Base-by-base conservation (phyloP, 495 filamentous ascomycete species). In the Xylaria grammica region DNA sequence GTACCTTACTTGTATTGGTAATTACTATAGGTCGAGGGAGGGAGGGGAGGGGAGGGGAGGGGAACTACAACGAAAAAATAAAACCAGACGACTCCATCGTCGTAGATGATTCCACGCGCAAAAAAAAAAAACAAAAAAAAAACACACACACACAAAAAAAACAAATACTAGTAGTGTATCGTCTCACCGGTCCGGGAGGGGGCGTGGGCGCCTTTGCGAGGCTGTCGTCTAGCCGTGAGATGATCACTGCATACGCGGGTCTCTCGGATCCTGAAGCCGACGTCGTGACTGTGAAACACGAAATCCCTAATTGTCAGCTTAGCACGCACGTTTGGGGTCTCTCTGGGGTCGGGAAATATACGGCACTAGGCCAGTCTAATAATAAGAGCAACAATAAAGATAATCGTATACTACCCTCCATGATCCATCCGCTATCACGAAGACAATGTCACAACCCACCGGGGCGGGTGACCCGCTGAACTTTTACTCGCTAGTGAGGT, bases 201-300 rank as follows among this genome's bases (percentile, higher is more conserved):
- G 58, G 44, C 3, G 20, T 26, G 32, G 30, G 15, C 5, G n/a
- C 26, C 19, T 20, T 61, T 61, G 29, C 58, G 48, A 61, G 58
- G 58, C 58, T 61, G 11, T 42, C 46, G 15, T 61, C 46, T 46
- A 34, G 38, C 50, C 50, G 60, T 54, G 42, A 55, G 36, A 63
- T 55, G 50, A 63, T 57, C 29, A 40, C 52, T 63, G 49, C 61
- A 63, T 55, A 30, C 49, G 53, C 61, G 61, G 53, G 53, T 57
- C 22, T 27, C 34, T 64, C 62, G 62, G 62, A 64, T 44, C 24
- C 10, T 50, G 62, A 64, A 58, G 52, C 62, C 62, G 62, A 64
- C 36, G 53, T 42, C 29, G 44, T 58, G 61, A 22, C 34, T 46
- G 60, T 63, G 60, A 42, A 53, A 62, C 60, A 44, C 26, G 20